Evolutionary conservation across 73 alveolate genomes (phyloP).

Genomic region (Paraurostyla sp.): DNA sequence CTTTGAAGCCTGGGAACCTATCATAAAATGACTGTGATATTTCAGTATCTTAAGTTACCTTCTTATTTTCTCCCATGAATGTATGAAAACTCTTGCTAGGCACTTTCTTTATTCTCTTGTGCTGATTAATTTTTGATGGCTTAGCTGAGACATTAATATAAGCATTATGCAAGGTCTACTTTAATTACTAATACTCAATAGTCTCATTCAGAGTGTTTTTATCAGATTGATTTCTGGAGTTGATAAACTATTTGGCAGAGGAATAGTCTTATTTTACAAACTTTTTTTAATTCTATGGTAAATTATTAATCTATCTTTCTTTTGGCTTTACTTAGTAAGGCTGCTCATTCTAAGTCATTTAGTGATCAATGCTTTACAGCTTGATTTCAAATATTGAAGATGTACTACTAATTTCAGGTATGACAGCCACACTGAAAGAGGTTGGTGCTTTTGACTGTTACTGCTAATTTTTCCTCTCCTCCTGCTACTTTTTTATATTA

Average conservation of each 20-base stretch:
- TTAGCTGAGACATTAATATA: not conserved
- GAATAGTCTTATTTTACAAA: no score
- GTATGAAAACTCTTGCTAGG: not conserved
- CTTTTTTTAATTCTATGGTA: not conserved
- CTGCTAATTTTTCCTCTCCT: no score
- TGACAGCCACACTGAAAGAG: no score
- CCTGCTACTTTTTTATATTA: no score
- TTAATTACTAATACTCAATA: not conserved
- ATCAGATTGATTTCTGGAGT: no score
- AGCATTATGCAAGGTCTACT: not conserved
- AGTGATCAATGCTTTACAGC: conserved; percentile 7
- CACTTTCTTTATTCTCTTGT: not conserved
- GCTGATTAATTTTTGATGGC: not conserved
- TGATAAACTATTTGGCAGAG: no score
- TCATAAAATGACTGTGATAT: not conserved
- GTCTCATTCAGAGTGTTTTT: no score
- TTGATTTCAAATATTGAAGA: not conserved
- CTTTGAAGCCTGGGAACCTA: not conserved
- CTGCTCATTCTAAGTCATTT: no score
- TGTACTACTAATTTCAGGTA: not conserved
- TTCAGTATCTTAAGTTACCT: conserved; percentile 15
- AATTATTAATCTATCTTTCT: not conserved
- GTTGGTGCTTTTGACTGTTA: no score
- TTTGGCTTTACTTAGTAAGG: no score
- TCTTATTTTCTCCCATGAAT: not conserved